Base-by-base conservation (phyloP, 108 stramenopile species). In the Craspedostauros australis region DNA sequence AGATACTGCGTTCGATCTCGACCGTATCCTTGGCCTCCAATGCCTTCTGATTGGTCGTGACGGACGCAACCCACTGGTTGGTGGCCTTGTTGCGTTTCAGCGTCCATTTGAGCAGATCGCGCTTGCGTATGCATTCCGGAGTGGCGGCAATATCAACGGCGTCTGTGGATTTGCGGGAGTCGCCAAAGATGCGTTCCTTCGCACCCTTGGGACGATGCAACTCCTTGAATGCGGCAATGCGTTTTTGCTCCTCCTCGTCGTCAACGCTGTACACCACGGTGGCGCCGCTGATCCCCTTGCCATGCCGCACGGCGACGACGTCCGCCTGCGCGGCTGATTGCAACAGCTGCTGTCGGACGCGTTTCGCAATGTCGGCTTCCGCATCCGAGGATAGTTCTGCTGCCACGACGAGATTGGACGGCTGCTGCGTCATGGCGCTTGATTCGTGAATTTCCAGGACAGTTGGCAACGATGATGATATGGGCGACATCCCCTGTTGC, bases 41-140 rank as follows among this genome's bases (percentile, higher is more conserved):
- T 19, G 45, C 50, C 46, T 44, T 62, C 60, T 58, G 54, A 41
- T 73, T 63, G 7, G 72, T 84, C 28, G 65, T 70, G 28, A 84
- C 72, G 0, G 82, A 72, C 6, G 68, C 59, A 23, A 84, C 72
- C 82, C 82, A 84, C 21, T 69, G 12, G 38, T 72, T 76, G 0
- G 79, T 78, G 2, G 61, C 48, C 12, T 61, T 18, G 52, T 68
- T 77, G 27, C 79, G 75, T 42, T 77, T 70, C 11, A 84, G 72
- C 6, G 62, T 75, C 46, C 72, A 79, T 49, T 45, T 29, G 7
- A 60, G 41, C 19, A 36, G 50, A 34, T 63, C 49, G 24, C 62
- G 24, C 27, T 63, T 63, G 1, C 62, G 62, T 36, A 63, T 63
- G 30, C 39, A 46, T 32, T 63, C 62, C 12, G 49, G 49, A 2